Evolutionary conservation across 768 basidiomycete species (phyloP).

Genomic region (Boletellus ananiceps): DNA sequence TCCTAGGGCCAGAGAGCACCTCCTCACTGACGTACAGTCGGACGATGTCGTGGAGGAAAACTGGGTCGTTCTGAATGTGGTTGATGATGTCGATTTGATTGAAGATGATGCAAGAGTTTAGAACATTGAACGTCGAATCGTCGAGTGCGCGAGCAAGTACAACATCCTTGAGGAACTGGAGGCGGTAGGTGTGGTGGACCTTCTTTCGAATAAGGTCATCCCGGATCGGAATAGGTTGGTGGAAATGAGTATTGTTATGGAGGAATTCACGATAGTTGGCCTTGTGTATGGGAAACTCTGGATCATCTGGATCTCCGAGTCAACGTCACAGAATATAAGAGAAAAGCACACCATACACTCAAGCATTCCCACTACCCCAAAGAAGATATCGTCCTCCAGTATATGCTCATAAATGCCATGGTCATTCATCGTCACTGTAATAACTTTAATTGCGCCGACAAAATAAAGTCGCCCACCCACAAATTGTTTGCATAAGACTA

Average conservation of each 20-base stretch:
- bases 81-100: constrained; percentile 98
- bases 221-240: constrained; percentile 81
- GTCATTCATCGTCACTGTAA: constrained; percentile 88
- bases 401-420: constrained; percentile 93
- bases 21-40: constrained; percentile 70
- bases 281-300: constrained; percentile 94
- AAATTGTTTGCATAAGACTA: constrained; percentile 89
- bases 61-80: constrained; percentile 74
- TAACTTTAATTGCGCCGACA: background rate
- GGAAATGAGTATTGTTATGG: constrained; percentile 74
- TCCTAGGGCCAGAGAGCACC: constrained; percentile 43
- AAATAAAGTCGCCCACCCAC: constrained; percentile 44
- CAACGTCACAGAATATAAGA: constrained; percentile 5
- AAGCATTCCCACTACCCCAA: constrained; percentile 91
- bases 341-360: constrained; percentile 67
- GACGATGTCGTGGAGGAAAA: constrained; percentile 76
- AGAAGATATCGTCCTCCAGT: constrained; percentile 87
- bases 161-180: constrained; percentile 97
- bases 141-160: constrained; percentile 93
- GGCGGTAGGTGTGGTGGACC: constrained; percentile 94
- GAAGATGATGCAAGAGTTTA: constrained; percentile 97
- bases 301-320: constrained; percentile 64
- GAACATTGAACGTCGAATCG: constrained; percentile 94
- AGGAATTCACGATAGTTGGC: constrained; percentile 96
- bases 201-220: constrained; percentile 75